phyloP scores from a whole-genome alignment of 2,329 filamentous ascomycete genomes.

The Aureobasidium sp. region DNA sequence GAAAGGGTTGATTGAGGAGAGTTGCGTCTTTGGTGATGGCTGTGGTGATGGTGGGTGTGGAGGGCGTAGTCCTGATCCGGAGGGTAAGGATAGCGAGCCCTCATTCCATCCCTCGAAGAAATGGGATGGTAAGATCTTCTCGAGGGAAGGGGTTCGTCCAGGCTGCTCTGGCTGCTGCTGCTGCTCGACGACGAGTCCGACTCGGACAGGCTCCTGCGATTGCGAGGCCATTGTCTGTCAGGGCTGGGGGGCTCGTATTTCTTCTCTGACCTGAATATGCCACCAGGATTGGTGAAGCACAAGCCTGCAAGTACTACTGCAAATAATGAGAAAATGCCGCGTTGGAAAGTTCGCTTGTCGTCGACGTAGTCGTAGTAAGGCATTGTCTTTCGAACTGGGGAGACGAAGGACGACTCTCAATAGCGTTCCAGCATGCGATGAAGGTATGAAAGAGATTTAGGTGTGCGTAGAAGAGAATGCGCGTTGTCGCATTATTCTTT shows the following conservation, averaged over 20 bases:
- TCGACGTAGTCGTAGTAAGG: constrained; percentile 26
- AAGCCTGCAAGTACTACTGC: constrained; percentile 26
- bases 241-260: constrained; percentile 22
- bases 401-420: not conserved
- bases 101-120: constrained; percentile 14
- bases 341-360: constrained; percentile 27
- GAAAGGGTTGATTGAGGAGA: not conserved
- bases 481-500: not conserved
- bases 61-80: not conserved
- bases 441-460: not conserved
- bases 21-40: constrained; percentile 15
- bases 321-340: constrained; percentile 26
- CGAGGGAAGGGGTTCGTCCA: constrained; percentile 25
- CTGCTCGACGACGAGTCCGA: constrained; percentile 13
- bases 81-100: constrained; percentile 8
- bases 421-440: not conserved
- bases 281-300: constrained; percentile 30
- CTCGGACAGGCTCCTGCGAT: constrained; percentile 17
- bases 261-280: constrained; percentile 29
- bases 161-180: constrained; percentile 21
- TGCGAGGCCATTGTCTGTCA: constrained; percentile 19
- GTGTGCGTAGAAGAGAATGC: not conserved
- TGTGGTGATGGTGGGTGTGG: constrained; percentile 10
- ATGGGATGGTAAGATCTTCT: constrained; percentile 14
- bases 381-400: not conserved